Base-by-base conservation (phyloP, 106 monocot species). In the Posidonia australis region DNA sequence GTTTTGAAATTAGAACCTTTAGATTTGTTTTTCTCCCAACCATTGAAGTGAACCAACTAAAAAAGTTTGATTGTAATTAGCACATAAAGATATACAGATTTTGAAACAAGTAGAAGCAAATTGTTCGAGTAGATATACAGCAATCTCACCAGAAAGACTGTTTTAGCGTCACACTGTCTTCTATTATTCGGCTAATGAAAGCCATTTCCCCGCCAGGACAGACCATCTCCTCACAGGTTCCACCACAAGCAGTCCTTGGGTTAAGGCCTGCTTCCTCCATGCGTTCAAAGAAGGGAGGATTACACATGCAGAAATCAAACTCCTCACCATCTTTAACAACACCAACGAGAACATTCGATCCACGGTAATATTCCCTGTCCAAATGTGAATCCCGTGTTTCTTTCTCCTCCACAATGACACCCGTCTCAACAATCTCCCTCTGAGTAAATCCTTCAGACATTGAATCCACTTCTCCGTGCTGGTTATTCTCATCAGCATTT, bases 291-390 rank as follows among this genome's bases (percentile, higher is more conserved):
- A 98, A 98, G 17, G 98, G 98, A 55, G 98, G 98, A 21, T 98
- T 98, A 64, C 91, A 98, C 91, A 98, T 98, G 68, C 98, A 98
- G 47, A 98, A 98, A 70, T 98, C 91, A 66, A 91, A 98, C 51
- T 72, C 69, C 53, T 98, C 98, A 5, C 77, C 83, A 41, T 83
- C 84, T 64, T 60, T 83, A 30, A 91, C 78, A 54, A 91, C 91
- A 65, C 83, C 87, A 25, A 75, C 61, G 67, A 98, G 98, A n/a
- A 85, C 28, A 9, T 70, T 54, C 19, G 78, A 79, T 31, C 58
- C 63, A 36, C 23, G 5, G 28, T 44, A 62, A 48, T 31, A 14
- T 11, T 31, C 30, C 26, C 58, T 25, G 14, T 12, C 58, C 4
- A 58, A 58, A 58, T 7, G 0, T 31, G 58, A 58, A 23, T 17